These are phyloP conservation scores for Phytophthora megakarya DNA, from an alignment of 352 stramenopile genomes.

Conservation along the genomic window DNA sequence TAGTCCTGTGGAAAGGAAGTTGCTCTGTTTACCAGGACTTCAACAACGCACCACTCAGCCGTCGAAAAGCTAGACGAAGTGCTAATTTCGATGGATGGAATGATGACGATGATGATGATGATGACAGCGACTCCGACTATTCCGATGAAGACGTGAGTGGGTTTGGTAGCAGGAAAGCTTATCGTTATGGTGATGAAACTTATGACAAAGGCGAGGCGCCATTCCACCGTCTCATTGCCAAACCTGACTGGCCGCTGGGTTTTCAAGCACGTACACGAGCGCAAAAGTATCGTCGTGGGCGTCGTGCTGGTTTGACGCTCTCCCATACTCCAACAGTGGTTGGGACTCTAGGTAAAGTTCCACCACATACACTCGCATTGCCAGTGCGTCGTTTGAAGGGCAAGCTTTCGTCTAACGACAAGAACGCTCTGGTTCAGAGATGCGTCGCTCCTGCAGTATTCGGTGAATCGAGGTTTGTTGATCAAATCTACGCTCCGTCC, in stretches of 20 bases:
- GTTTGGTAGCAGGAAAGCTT: constrained; percentile 3
- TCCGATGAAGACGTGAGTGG: constrained; percentile 3
- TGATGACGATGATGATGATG: constrained; percentile 14
- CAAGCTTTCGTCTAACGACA: constrained; percentile 39
- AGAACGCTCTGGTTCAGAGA: constrained; percentile 49
- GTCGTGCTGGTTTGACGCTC: constrained; percentile 54
- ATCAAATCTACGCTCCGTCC: constrained; percentile 50
- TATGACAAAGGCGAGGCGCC: constrained; percentile 39
- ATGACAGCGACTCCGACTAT: constrained; percentile 12
- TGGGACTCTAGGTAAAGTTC: neutral
- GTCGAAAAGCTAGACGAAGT: constrained; percentile 22
- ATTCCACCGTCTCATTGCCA: constrained; percentile 66
- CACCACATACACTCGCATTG: constrained; percentile 12
- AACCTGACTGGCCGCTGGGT: constrained; percentile 64
- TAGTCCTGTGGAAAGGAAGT: constrained; percentile 70
- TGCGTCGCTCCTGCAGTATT: constrained; percentile 64
- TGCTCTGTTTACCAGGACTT: constrained; percentile 75
- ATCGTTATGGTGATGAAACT: constrained; percentile 8
- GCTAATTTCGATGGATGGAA: constrained; percentile 24
- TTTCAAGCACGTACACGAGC: constrained; percentile 59
- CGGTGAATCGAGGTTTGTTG: constrained; percentile 61
- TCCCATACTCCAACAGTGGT: constrained; percentile 16
- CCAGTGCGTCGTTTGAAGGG: constrained; percentile 25
- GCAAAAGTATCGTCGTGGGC: constrained; percentile 47
- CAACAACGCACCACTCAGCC: constrained; percentile 44